phyloP scores from a whole-genome alignment of 345 rosid species.

The Chamaenerion angustifolium region DNA sequence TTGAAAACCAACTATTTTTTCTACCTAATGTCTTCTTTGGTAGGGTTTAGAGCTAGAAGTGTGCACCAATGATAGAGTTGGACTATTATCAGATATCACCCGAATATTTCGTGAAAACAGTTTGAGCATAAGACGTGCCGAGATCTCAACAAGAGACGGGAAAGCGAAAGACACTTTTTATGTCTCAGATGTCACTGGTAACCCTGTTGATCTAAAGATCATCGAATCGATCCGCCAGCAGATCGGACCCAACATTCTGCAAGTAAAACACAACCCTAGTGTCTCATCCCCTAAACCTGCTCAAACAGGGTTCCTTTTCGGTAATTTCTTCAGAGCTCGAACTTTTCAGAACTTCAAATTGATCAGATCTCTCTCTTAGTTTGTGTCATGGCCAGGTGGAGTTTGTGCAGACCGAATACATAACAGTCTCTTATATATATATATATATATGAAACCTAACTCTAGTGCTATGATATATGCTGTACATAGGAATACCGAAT shows the following conservation, averaged over 20 bases:
- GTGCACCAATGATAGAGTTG: constrained; percentile 32
- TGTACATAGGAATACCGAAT: constrained; percentile 8
- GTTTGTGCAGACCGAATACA: no score
- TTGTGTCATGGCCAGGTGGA: neutral
- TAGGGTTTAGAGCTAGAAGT: constrained; percentile 47
- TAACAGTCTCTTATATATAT: no score
- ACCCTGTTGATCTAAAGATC: constrained; percentile 31
- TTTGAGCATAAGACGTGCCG: constrained; percentile 38
- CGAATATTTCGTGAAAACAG: constrained; percentile 45
- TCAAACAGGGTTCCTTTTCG: constrained; percentile 23
- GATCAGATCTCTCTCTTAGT: constrained; percentile 29
- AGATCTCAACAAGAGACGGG: constrained; percentile 33
- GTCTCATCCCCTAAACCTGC: constrained; percentile 14
- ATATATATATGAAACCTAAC: neutral
- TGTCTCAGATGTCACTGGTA: constrained; percentile 40
- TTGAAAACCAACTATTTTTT: neutral
- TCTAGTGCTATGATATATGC: no score
- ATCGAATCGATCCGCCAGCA: constrained; percentile 31
- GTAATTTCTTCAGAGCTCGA: constrained; percentile 34
- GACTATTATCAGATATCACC: constrained; percentile 44
- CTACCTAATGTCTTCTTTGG: neutral
- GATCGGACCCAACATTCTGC: constrained; percentile 28
- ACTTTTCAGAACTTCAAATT: constrained; percentile 29
- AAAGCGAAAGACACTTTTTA: constrained; percentile 39
- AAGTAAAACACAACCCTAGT: constrained; percentile 26